phyloP scores from a whole-genome alignment of 2,329 filamentous ascomycete species.

The Gaeumannomyces sp. region DNA sequence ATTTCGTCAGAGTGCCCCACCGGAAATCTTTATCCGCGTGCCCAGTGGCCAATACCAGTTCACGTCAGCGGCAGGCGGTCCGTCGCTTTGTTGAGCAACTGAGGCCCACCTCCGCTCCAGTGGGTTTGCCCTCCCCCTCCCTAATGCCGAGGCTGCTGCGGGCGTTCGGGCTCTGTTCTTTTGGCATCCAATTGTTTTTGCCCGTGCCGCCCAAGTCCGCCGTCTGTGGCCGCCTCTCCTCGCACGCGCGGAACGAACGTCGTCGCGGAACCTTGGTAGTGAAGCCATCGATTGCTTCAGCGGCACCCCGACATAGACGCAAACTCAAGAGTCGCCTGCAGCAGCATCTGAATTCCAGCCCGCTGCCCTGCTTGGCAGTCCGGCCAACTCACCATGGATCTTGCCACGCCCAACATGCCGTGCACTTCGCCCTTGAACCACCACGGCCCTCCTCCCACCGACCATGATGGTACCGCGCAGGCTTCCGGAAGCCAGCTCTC shows the following conservation, averaged over 20 bases:
- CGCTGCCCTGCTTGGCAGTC: neutral
- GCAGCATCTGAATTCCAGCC: neutral
- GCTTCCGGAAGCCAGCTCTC: constrained; percentile 35
- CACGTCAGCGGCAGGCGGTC: neutral
- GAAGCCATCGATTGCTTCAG: neutral
- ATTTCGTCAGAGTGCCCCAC: neutral
- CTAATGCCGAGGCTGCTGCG: neutral
- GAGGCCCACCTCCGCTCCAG: neutral
- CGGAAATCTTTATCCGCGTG: neutral
- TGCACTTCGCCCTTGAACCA: constrained; percentile 15
- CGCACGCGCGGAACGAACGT: too few species aligned
- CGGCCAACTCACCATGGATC: constrained; percentile 12
- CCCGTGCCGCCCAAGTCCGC: neutral
- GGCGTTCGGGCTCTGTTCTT: neutral
- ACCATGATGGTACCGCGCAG: constrained; percentile 28
- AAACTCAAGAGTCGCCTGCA: neutral
- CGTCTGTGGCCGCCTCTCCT: neutral
- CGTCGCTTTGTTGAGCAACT: neutral
- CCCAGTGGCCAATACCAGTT: neutral
- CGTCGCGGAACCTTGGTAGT: too few species aligned
- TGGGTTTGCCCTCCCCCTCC: neutral
- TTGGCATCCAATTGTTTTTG: neutral
- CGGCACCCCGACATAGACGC: neutral
- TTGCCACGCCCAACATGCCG: constrained; percentile 15
- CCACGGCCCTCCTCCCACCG: constrained; percentile 10